Percentiles rank a stretch among this genome's conserved stretches.
These are phyloP conservation scores for Epichloe bromicola DNA, from an alignment of 2,329 filamentous ascomycete genomes.

Conservation along the genomic window DNA sequence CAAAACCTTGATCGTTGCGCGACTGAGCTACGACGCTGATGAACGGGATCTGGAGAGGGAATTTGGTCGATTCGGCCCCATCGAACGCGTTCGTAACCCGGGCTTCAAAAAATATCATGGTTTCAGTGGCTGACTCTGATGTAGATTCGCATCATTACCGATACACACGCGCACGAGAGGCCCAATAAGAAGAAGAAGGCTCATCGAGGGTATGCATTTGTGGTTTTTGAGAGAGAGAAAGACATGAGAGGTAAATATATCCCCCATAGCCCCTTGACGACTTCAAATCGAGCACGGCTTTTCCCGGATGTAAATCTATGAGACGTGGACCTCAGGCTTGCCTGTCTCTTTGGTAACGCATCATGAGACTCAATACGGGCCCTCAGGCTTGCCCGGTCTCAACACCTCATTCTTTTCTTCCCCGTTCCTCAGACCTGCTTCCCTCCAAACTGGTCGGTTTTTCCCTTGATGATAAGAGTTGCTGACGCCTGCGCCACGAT, in stretches of 20 bases:
- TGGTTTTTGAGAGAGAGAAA: conserved; percentile 92
- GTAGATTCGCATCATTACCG: conserved; percentile 77
- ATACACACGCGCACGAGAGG: conserved; percentile 56
- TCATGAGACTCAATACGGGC: conserved; percentile 34
- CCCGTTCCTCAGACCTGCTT: conserved; percentile 1
- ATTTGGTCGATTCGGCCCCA: conserved; percentile 85
- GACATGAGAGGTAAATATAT: conserved; percentile 88
- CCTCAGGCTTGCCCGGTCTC: conserved; percentile 46
- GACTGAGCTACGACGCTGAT: conserved; percentile 79
- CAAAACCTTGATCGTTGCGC: conserved; percentile 85
- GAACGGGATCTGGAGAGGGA: conserved; percentile 86
- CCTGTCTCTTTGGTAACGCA: conserved; percentile 23
- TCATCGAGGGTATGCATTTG: conserved; percentile 86
- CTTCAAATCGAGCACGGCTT: conserved; percentile 2
- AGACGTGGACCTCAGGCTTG: conserved; percentile 32
- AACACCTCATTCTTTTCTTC: conserved; percentile 11
- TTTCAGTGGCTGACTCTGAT: background rate
- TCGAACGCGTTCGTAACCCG: conserved; percentile 60
- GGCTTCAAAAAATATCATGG: background rate
- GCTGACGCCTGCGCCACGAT: conserved; percentile 51
- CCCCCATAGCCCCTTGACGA: conserved; percentile 19
- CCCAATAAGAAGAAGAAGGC: conserved; percentile 68
- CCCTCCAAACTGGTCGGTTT: conserved; percentile 4
- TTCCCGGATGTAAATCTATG: conserved; percentile 12
- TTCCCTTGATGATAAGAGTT: conserved; percentile 39